Evolutionary conservation across 177 flowering plant species (phyloP), one percentile per base, ranked within the genome.

Genomic region (Viscum album): DNA sequence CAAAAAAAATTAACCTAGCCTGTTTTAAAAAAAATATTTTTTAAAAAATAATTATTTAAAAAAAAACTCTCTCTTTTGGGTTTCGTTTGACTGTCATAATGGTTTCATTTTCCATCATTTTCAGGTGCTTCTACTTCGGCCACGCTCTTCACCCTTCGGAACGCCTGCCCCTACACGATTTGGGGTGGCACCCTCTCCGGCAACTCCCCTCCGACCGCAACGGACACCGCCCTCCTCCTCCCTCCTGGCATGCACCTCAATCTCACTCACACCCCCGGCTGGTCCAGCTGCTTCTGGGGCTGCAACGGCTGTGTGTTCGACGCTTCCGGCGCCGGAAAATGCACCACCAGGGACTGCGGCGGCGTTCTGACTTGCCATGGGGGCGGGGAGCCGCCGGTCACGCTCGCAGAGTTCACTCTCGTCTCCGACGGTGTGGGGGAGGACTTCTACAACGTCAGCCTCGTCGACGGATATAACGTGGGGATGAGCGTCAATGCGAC

Each of bases 381-480:
- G 66, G 76, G 89, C 0, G 97, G 96, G 8, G 63, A 82, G 31
- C 29, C 96, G 7, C 97, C 97, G 0, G 88, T 90, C 4, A 67
- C 96, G 2, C 90, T 89, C 21, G 92, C 96, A 28, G 99, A 94
- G 66, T 88, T 94, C 65, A 87, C 93, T 36, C 92, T 94, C 4
- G 80, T 85, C 13, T 0, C 70, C 0, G n/a, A n/a, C n/a, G n/a
- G n/a, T n/a, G n/a, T n/a, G n/a, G n/a, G n/a, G n/a, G 62, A 45
- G 0, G 96, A 94, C 69, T 92, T 81, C 69, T 94, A 94, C 77
- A 96, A 94, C 65, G 99, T 92, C 24, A 94, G 99, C 84, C 88
- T 92, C 0, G 99, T 88, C 1, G 97, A 92, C 66, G 97, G 97
- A 0, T 94, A 85, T 78, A 94, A 94, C 75, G 30, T 94, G 66